Conservation (phyloP, 2,329 filamentous ascomycete genomes). For the Hypoxylon sp. region DNA sequence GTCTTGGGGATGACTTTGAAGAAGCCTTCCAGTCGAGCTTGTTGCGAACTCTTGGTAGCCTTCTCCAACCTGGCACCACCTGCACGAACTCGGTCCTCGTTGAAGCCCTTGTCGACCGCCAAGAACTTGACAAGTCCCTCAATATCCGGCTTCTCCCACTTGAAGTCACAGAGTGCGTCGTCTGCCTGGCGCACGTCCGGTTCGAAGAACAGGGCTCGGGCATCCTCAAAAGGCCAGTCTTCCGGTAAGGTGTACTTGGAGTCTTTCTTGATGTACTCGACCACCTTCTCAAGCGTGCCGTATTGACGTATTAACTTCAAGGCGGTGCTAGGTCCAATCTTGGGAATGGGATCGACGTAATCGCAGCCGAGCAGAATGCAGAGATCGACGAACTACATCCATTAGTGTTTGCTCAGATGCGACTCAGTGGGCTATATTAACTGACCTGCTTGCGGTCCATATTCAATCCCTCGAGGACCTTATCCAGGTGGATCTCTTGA, state of each 20-base stretch:
- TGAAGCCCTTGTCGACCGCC: conserved; percentile 96
- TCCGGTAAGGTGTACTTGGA: conserved; percentile 87
- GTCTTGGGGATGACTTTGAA: conserved; percentile 95
- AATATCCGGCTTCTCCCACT: conserved; percentile 94
- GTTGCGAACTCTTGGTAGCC: conserved; percentile 90
- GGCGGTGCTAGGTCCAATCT: conserved; percentile 91
- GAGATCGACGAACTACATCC: conserved; percentile 87
- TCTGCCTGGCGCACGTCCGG: conserved; percentile 89
- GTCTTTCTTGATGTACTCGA: conserved; percentile 82
- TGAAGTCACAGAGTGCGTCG: conserved; percentile 92
- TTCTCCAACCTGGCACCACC: conserved; percentile 86
- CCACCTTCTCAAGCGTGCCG: conserved; percentile 86
- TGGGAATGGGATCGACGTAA: conserved; percentile 96
- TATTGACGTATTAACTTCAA: conserved; percentile 95
- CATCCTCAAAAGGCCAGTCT: conserved; percentile 97
- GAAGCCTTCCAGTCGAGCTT: conserved; percentile 93
- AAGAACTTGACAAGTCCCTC: conserved; percentile 91
- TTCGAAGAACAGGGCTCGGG: conserved; percentile 89
- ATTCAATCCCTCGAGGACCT: conserved; percentile 84
- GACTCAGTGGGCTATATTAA: conserved; percentile 1
- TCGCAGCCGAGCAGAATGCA: conserved; percentile 98
- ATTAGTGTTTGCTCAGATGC: conserved; percentile 21
- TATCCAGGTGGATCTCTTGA: conserved; percentile 90
- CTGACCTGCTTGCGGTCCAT: conserved; percentile 89
- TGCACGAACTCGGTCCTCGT: conserved; percentile 88